Percentiles rank a stretch among this genome's conserved stretches.
Conservation (phyloP, 768 basidiomycete genomes). For the Russula griseocarnosa region DNA sequence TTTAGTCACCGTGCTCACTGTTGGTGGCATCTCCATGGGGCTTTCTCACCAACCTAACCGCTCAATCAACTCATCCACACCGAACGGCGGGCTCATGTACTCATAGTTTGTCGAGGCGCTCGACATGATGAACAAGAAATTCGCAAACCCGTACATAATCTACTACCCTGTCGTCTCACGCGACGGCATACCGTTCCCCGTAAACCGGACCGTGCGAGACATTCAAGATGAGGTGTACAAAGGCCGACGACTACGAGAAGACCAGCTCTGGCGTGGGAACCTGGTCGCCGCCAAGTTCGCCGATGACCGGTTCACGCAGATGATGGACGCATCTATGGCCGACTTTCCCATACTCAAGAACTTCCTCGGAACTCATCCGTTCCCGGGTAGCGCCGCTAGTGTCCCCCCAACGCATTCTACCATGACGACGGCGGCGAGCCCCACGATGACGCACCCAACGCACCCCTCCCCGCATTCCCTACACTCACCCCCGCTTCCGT, state of each 20-base stretch:
- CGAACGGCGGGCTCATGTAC: not conserved
- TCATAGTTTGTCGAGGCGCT: slow-evolving; percentile 65
- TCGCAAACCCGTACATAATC: slow-evolving; percentile 73
- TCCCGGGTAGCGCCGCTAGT: slow-evolving; percentile 40
- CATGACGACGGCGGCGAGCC: not conserved
- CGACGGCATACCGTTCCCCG: slow-evolving; percentile 76
- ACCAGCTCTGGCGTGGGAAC: slow-evolving; percentile 74
- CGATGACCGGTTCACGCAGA: slow-evolving; percentile 43
- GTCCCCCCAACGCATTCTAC: slow-evolving; percentile 26
- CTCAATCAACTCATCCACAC: not conserved
- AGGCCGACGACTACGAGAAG: slow-evolving; percentile 49
- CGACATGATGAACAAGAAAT: slow-evolving; percentile 76
- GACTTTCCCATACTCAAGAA: slow-evolving; percentile 82
- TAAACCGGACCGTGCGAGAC: slow-evolving; percentile 72
- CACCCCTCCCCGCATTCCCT: not conserved
- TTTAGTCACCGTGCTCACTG: not conserved
- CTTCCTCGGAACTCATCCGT: slow-evolving; percentile 64
- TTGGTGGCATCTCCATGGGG: not conserved
- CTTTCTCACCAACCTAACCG: not conserved
- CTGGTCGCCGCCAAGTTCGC: slow-evolving; percentile 70
- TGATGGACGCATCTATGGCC: slow-evolving; percentile 76
- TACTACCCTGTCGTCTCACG: slow-evolving; percentile 75
- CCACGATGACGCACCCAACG: not conserved
- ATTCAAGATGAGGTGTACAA: slow-evolving; percentile 51
- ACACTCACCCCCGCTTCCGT: not conserved